phyloP scores from a whole-genome alignment of 176 grass and related monocot genomes.

The Puya raimondii region DNA sequence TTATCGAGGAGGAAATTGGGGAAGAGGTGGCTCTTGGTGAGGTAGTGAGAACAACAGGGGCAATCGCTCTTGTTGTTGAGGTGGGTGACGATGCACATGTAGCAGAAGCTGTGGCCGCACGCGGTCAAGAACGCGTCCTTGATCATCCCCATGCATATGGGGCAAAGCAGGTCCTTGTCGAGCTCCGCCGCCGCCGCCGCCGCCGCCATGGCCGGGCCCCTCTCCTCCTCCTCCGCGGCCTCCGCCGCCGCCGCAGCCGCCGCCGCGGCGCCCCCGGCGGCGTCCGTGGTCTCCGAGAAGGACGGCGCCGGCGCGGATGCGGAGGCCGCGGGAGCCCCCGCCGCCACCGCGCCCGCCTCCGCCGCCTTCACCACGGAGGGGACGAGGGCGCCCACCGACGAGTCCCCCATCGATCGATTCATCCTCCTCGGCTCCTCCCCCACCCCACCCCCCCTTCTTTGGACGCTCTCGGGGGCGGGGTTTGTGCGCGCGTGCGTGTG shows the following conservation, averaged over 20 bases:
- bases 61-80: constrained; percentile 85
- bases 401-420: constrained; percentile 47
- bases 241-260: constrained; percentile 8
- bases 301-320: constrained; percentile 15
- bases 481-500: constrained; percentile 3
- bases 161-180: constrained; percentile 86
- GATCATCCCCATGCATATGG: constrained; percentile 98
- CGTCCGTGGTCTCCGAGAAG: constrained; percentile 33
- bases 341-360: not conserved
- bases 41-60: constrained; percentile 76
- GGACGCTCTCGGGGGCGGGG: not conserved
- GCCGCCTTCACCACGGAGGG: constrained; percentile 66
- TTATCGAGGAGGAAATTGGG: constrained; percentile 97
- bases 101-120: constrained; percentile 96
- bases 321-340: not conserved
- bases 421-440: too few relatives aligned
- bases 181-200: constrained; percentile 8
- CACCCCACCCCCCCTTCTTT: too few relatives aligned
- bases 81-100: constrained; percentile 98
- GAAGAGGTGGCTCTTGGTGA: constrained; percentile 92
- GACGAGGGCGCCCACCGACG: constrained; percentile 76
- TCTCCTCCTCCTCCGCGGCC: not conserved
- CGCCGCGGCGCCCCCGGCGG: constrained; percentile 4
- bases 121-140: constrained; percentile 96
- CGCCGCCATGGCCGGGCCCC: not conserved